Conservation (phyloP, 768 basidiomycete species). For the Nidula microcarpa region DNA sequence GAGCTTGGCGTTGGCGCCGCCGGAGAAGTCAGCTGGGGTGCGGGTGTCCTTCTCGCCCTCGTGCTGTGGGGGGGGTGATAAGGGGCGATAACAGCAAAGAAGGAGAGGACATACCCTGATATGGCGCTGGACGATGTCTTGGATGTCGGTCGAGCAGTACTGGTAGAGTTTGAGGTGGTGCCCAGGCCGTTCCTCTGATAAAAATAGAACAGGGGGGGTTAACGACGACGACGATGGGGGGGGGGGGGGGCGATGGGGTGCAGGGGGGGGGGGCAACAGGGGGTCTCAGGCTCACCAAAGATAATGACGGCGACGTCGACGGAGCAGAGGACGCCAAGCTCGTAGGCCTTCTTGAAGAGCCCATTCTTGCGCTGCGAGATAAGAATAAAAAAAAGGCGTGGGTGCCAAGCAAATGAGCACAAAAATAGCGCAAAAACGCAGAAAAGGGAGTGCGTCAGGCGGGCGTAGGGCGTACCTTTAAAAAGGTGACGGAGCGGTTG, state of each 20-base stretch:
- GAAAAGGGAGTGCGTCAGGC: constrained; percentile 6
- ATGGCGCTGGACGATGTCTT: constrained; percentile 69
- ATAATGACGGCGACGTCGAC: constrained; percentile 89
- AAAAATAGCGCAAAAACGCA: constrained; percentile 61
- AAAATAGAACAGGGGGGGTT: constrained; percentile 34
- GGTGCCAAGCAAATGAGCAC: constrained; percentile 42
- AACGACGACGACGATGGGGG: not conserved
- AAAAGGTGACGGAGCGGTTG: constrained; percentile 87
- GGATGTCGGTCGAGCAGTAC: constrained; percentile 71
- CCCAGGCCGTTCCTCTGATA: constrained; percentile 71
- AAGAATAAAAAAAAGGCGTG: constrained; percentile 16
- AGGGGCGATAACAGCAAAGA: constrained; percentile 5
- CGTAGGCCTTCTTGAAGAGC: constrained; percentile 89
- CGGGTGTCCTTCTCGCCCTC: constrained; percentile 49
- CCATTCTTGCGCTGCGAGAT: constrained; percentile 75
- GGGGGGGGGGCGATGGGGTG: not conserved
- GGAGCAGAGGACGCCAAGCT: constrained; percentile 86
- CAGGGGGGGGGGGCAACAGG: constrained; percentile 1
- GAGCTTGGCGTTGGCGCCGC: constrained; percentile 21
- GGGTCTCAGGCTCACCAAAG: constrained; percentile 40
- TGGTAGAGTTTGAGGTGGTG: constrained; percentile 82
- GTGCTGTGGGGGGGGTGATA: constrained; percentile 26
- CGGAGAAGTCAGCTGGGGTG: constrained; percentile 43
- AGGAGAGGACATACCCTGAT: constrained; percentile 29
- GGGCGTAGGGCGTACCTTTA: constrained; percentile 58